phyloP scores from a whole-genome alignment of 2,329 filamentous ascomycete genomes.

The Cyclaneusma minus region DNA sequence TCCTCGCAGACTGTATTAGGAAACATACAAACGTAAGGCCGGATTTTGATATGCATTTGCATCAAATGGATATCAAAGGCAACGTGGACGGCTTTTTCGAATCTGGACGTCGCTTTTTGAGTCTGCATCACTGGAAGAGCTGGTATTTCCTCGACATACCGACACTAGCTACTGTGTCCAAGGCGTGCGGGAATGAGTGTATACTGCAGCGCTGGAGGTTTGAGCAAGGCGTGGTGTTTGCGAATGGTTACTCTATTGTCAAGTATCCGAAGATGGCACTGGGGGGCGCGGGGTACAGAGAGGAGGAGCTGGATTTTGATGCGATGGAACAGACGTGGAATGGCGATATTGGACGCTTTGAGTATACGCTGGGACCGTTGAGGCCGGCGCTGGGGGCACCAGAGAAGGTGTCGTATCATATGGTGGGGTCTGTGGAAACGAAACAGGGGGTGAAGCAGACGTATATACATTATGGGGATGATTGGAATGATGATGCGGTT shows the following conservation, averaged over 20 bases:
- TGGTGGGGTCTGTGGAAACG: constrained; percentile 7
- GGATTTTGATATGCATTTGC: constrained; percentile 9
- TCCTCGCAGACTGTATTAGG: constrained; percentile 11
- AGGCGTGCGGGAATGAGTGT: constrained; percentile 14
- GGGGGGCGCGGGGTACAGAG: no score
- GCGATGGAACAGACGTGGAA: constrained; percentile 24
- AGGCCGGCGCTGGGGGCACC: constrained; percentile 31
- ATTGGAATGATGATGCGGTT: constrained; percentile 1
- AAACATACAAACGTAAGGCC: constrained; percentile 7
- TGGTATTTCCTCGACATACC: constrained; percentile 12
- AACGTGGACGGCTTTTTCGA: constrained; percentile 12
- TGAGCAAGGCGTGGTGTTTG: constrained; percentile 23
- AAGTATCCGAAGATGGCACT: constrained; percentile 15
- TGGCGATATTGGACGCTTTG: constrained; percentile 27
- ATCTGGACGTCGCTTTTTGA: constrained; percentile 10
- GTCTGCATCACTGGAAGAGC: constrained; percentile 13
- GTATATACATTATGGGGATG: constrained; percentile 7
- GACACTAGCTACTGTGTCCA: constrained; percentile 4
- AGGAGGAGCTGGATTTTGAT: constrained; percentile 12
- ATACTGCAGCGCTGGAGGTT: constrained; percentile 27
- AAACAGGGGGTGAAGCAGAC: constrained; percentile 10
- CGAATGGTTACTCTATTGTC: constrained; percentile 23
- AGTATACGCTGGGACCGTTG: constrained; percentile 32
- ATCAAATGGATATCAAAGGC: constrained; percentile 15
- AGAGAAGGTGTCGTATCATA: constrained; percentile 25